Percentiles rank a stretch among this genome's conserved stretches.
Conservation (phyloP, 108 stramenopile species). For the Cyclotella choctawhatcheeana region DNA sequence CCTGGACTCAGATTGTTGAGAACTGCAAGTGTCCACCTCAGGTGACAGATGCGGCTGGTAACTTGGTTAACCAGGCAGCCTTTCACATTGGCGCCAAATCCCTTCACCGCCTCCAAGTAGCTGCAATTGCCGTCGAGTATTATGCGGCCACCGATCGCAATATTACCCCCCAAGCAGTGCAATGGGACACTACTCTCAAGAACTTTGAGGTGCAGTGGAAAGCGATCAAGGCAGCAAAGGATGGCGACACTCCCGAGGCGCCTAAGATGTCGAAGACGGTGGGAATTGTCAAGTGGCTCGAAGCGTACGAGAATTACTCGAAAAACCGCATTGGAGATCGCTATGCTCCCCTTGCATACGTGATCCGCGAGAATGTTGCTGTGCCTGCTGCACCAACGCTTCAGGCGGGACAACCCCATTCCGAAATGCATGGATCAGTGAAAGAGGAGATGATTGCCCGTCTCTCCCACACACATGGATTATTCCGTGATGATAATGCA, state of each 20-base stretch:
- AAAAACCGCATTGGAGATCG: not conserved
- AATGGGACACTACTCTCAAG: not conserved
- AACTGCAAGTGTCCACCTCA: conserved; percentile 1
- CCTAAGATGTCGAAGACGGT: conserved; percentile 8
- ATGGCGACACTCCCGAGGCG: not conserved
- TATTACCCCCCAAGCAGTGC: not conserved
- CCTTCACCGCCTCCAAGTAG: not conserved
- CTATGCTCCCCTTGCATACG: not conserved
- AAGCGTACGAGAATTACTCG: not conserved
- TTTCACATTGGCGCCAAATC: too few relatives aligned
- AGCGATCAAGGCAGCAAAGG: not conserved
- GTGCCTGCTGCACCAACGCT: not conserved
- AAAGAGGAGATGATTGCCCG: not conserved
- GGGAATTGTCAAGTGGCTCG: not conserved
- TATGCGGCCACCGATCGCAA: not conserved
- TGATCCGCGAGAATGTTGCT: not conserved
- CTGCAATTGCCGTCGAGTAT: not conserved
- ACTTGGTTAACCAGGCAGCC: not conserved
- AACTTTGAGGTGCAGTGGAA: conserved; percentile 8
- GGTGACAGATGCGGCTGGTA: not conserved
- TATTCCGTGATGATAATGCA: not conserved
- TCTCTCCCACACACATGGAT: not conserved
- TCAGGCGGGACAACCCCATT: not conserved
- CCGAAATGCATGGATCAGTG: not conserved
- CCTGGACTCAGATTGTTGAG: conserved; percentile 1